A percentile compares a stretch with the other conserved stretches of the same genome.
These are phyloP conservation scores for Kalaharituber pfeilii DNA, from an alignment of 2,329 filamentous ascomycete species.

Conservation along the genomic window DNA sequence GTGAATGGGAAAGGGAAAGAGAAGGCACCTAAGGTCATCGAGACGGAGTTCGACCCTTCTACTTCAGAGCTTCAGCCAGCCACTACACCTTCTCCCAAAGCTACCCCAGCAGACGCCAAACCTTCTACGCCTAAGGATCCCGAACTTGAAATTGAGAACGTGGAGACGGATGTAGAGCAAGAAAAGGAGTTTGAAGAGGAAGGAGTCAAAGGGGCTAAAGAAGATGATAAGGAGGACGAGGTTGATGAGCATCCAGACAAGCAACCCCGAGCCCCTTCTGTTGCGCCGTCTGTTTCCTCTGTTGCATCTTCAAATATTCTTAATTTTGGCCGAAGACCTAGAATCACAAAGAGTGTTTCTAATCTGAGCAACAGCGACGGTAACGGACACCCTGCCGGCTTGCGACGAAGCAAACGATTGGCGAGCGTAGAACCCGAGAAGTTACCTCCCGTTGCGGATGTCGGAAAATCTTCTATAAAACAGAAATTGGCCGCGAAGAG, in stretches of 20 bases:
- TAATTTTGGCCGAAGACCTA: conserved; percentile 1
- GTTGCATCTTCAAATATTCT: conserved; percentile 1
- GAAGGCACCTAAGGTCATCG: neutral
- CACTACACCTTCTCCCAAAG: neutral
- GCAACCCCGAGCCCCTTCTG: neutral
- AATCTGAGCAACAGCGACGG: neutral
- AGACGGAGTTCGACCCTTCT: conserved; percentile 22
- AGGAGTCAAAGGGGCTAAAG: conserved; percentile 26
- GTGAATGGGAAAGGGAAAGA: neutral
- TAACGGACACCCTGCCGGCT: neutral
- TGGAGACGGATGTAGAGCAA: conserved; percentile 19
- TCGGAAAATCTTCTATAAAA: neutral
- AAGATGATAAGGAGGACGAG: conserved; percentile 25
- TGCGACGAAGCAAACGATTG: neutral
- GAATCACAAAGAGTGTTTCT: conserved; percentile 3
- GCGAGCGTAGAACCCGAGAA: neutral
- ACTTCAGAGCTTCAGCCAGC: conserved; percentile 23
- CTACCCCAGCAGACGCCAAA: conserved; percentile 19
- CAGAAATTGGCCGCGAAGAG: neutral
- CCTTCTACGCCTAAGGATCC: conserved; percentile 18
- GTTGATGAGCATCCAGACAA: conserved; percentile 25
- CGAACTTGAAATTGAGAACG: conserved; percentile 24
- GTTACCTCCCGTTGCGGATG: neutral
- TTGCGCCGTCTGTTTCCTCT: neutral
- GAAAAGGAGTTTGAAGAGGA: neutral